These are phyloP conservation scores for Nepenthes mirabilis DNA, from an alignment of 148 eudicot species.

Conservation along the genomic window DNA sequence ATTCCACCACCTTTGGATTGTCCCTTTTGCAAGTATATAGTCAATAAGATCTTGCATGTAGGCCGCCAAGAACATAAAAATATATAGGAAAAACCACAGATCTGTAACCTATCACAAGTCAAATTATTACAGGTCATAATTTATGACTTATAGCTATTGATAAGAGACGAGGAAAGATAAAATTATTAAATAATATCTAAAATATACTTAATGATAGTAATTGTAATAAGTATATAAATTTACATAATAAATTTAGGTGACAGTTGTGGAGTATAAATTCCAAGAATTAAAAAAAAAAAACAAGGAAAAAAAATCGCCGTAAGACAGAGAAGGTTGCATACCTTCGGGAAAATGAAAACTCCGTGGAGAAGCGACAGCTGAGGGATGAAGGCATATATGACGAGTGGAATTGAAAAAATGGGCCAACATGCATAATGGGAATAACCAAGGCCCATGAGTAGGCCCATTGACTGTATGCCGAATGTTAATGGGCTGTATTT, in stretches of 20 bases:
- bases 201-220: too few relatives aligned
- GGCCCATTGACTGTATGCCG: slow-evolving; percentile 30
- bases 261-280: too few relatives aligned
- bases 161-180: too few relatives aligned
- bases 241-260: too few relatives aligned
- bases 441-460: slow-evolving; percentile 27
- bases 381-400: slow-evolving; percentile 47
- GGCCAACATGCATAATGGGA: slow-evolving; percentile 27
- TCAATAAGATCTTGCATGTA: slow-evolving; percentile 36
- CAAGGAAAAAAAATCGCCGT: not conserved
- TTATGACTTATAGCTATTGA: too few relatives aligned
- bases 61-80: slow-evolving; percentile 35
- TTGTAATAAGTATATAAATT: too few relatives aligned
- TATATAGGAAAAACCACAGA: slow-evolving; percentile 23
- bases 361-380: slow-evolving; percentile 46
- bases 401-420: slow-evolving; percentile 28
- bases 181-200: too few relatives aligned
- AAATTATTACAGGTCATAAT: not conserved
- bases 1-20: slow-evolving; percentile 44
- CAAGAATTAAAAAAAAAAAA: not conserved
- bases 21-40: slow-evolving; percentile 21
- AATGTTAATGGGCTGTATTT: slow-evolving; percentile 26
- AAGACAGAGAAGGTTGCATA: slow-evolving; percentile 1
- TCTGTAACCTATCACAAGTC: slow-evolving; percentile 24
- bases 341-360: slow-evolving; percentile 46